Percentiles rank a stretch among this genome's conserved stretches.
phyloP scores from a whole-genome alignment of 2,329 filamentous ascomycete genomes.

The Talaromyces sp. region DNA sequence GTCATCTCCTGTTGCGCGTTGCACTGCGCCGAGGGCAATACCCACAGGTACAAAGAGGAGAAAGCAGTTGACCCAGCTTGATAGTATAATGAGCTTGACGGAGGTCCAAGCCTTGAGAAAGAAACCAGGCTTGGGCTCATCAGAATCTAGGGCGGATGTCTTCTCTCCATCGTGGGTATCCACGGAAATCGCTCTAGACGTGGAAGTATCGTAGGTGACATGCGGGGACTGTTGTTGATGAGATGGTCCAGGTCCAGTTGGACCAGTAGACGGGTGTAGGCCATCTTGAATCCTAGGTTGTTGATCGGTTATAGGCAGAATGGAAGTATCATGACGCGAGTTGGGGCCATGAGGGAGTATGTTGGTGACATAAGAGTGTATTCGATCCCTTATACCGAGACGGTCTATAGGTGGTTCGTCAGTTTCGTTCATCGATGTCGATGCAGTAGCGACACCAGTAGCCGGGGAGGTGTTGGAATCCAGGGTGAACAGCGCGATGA shows the following conservation, averaged over 20 bases:
- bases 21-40: slow-evolving; percentile 31
- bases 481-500: background rate
- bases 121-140: slow-evolving; percentile 43
- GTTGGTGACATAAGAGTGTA: slow-evolving; percentile 46
- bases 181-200: slow-evolving; percentile 41
- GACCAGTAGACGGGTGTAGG: slow-evolving; percentile 1
- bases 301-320: slow-evolving; percentile 20
- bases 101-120: slow-evolving; percentile 52
- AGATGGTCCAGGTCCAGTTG: background rate
- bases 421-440: slow-evolving; percentile 55
- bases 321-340: slow-evolving; percentile 27
- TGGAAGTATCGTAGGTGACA: slow-evolving; percentile 23
- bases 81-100: slow-evolving; percentile 61
- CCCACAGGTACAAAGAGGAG: slow-evolving; percentile 34
- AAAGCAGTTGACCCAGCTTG: slow-evolving; percentile 44
- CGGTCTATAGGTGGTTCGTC: slow-evolving; percentile 54
- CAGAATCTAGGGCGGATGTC: slow-evolving; percentile 52
- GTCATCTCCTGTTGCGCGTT: slow-evolving; percentile 24
- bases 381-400: slow-evolving; percentile 49
- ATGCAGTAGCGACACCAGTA: background rate
- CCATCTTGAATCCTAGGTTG: slow-evolving; percentile 14
- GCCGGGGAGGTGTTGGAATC: background rate
- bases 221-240: slow-evolving; percentile 7
- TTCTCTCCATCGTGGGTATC: slow-evolving; percentile 52
- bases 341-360: slow-evolving; percentile 32